Evolutionary conservation across 1,139 yeast genomes (phyloP), one percentile per base, ranked within the genome.

Genomic region (Kazachstania sp.): DNA sequence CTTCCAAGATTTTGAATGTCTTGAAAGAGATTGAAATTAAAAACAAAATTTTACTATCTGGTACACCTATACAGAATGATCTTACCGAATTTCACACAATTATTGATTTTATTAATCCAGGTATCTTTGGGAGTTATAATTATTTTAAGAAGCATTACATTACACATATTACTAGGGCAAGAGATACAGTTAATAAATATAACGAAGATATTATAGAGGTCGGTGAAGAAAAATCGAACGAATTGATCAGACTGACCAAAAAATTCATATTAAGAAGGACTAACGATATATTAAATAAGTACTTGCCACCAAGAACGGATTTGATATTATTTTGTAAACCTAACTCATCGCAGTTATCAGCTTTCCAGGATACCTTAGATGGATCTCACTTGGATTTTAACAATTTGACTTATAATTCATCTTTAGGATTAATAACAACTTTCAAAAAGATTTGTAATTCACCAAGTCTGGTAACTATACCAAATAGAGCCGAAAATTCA

Each of bases 1-100:
- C 78, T 13, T 86, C 85, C 51, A 87, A 87, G 62, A 79, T 85
- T 0, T 71, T 87, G 46, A 79, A 78, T 51, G 77, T 80, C 0
- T 70, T 90, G 45, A 75, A 75, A 39, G 66, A 71, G 1, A 66
- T 90, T 26, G 71, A 78, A 37, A 74, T 86, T 4, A 71, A 73
- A 13, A 75, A 71, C 43, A 78, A 82, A 53, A 69, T 92, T 3
- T 62, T 92, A 19, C 68, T 92, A 9, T 80, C 95, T 0, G 98
- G 98, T 0, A 92, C 98, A 0, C 98, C 98, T 0, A 86, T 92
- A 32, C 98, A 92, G 63, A 92, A 92, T 64, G 95, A 92, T 63
- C 73, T 94, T 47, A 71, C 71, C 1, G 99, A 92, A 60, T 92
- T 86, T 61, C 87, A 71, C 64, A 83, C 86, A 12, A 78, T 92